Evolutionary conservation across 2,329 filamentous ascomycete species (phyloP), one percentile per base, ranked within the genome.

Genomic region (Epichloe sp.): DNA sequence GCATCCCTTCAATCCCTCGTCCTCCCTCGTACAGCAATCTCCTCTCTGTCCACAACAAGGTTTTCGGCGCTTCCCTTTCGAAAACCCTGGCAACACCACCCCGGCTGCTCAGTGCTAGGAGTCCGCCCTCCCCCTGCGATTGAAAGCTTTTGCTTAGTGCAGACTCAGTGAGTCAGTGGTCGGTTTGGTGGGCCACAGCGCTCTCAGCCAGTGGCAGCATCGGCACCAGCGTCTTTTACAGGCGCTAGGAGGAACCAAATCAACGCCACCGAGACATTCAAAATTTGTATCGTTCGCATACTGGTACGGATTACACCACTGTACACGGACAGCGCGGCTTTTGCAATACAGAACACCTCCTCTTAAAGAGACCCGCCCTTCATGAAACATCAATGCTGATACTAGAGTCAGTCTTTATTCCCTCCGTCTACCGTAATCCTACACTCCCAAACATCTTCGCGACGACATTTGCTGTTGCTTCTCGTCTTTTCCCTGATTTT

Each of bases 331-430:
- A 37, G 45, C n/a, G 45, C 31, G 45, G 14, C 31, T 12, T 10
- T 12, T 47, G 45, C 42, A 31, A 31, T 10, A 8, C 26, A 47
- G 52, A 53, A 45, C 55, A 50, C 47, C 37, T 35, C 48, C 19
- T 19, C 41, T 19, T 19, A 5, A 21, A 21, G 40, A 42, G 41
- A 19, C 14, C 35, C 35, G 45, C 45, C 17, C 34, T 50, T 45
- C 6, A 45, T 45, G 42, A 46, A 36, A 46, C 35, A 50, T 50
- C 52, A 52, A 62, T 63, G 62, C 58, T 64, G 48, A 53, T 55
- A 17, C 55, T 63, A 56, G 60, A 63, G 60, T 65, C 58, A 59
- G 62, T 57, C 42, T 44, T 31, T 47, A 11, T 36, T 36, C n/a
- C 31, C 7, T 34, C 19, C 31, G 19, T 47, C 44, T 17, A 21